Conservation (phyloP, 2,329 filamentous ascomycete species). For the Hypoxylon rubiginosum region DNA sequence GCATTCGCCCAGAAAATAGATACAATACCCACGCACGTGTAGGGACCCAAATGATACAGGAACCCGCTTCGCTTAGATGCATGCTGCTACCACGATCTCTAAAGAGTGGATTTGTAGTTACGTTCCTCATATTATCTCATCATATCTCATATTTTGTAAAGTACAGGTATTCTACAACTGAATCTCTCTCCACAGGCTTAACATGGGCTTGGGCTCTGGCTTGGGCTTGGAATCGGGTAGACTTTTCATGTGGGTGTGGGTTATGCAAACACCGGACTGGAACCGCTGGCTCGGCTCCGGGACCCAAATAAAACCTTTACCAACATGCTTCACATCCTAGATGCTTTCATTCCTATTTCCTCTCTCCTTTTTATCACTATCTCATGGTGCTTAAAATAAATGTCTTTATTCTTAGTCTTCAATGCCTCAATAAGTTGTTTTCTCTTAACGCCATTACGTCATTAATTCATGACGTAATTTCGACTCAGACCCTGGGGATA, state of each 20-base stretch:
- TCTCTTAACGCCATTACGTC: constrained; percentile 27
- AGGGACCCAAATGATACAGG: constrained; percentile 10
- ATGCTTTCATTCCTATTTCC: neutral
- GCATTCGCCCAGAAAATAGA: neutral
- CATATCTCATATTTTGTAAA: constrained; percentile 9
- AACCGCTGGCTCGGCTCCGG: constrained; percentile 2
- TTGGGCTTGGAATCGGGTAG: constrained; percentile 15
- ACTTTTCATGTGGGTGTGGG: neutral
- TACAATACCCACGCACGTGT: constrained; percentile 23
- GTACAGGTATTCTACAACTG: neutral
- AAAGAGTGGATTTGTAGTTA: neutral
- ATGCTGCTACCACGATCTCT: constrained; percentile 16
- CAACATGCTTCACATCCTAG: neutral
- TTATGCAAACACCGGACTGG: constrained; percentile 10
- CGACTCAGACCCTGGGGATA: constrained; percentile 10
- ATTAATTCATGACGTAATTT: constrained; percentile 34
- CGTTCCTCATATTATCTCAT: neutral
- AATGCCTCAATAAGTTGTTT: neutral
- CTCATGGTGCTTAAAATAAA: neutral
- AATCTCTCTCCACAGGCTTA: constrained; percentile 13
- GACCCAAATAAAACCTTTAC: neutral
- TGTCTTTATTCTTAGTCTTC: neutral
- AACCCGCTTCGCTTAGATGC: constrained; percentile 12
- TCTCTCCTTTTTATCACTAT: neutral
- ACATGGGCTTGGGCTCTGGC: neutral